phyloP scores from a whole-genome alignment of 2,329 filamentous ascomycete genomes.

The Aspergillus sclerotialis region DNA sequence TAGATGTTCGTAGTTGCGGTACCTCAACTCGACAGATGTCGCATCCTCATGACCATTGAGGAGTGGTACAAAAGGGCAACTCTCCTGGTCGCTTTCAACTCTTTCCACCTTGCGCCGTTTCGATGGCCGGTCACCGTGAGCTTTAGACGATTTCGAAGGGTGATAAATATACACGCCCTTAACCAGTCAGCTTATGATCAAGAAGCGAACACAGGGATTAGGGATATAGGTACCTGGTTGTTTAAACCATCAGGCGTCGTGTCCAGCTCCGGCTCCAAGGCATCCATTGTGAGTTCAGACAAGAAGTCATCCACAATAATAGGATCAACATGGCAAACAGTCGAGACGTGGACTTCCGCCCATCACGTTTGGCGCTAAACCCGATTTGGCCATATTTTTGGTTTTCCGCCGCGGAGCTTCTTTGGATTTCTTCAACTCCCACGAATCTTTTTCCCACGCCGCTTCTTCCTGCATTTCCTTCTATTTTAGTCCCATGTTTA shows the following conservation, averaged over 20 bases:
- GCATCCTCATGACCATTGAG: slow-evolving; percentile 31
- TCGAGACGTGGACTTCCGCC: no score
- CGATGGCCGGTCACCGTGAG: slow-evolving; percentile 38
- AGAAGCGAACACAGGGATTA: not conserved
- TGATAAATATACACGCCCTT: slow-evolving; percentile 60
- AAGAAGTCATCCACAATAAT: not conserved
- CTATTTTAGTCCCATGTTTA: slow-evolving; percentile 24
- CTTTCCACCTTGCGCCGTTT: slow-evolving; percentile 54
- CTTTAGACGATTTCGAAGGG: slow-evolving; percentile 38
- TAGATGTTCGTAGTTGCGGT: slow-evolving; percentile 30
- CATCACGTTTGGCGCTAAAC: slow-evolving; percentile 23
- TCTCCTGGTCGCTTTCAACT: slow-evolving; percentile 11
- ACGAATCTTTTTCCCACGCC: slow-evolving; percentile 4
- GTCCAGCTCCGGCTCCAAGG: slow-evolving; percentile 14
- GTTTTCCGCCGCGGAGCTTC: slow-evolving; percentile 19
- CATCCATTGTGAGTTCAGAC: slow-evolving; percentile 10
- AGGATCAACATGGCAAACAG: no score
- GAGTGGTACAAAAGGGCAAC: slow-evolving; percentile 30
- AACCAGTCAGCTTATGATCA: slow-evolving; percentile 11
- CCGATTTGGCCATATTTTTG: slow-evolving; percentile 18
- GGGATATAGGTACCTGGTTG: slow-evolving; percentile 17
- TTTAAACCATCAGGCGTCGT: slow-evolving; percentile 22
- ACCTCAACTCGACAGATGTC: slow-evolving; percentile 26
- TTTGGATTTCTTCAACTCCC: slow-evolving; percentile 11
- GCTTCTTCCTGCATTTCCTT: slow-evolving; percentile 1